Evolutionary conservation across 2,329 filamentous ascomycete genomes (phyloP), one percentile per base, ranked within the genome.

Genomic region (Hypoxylon sp.): DNA sequence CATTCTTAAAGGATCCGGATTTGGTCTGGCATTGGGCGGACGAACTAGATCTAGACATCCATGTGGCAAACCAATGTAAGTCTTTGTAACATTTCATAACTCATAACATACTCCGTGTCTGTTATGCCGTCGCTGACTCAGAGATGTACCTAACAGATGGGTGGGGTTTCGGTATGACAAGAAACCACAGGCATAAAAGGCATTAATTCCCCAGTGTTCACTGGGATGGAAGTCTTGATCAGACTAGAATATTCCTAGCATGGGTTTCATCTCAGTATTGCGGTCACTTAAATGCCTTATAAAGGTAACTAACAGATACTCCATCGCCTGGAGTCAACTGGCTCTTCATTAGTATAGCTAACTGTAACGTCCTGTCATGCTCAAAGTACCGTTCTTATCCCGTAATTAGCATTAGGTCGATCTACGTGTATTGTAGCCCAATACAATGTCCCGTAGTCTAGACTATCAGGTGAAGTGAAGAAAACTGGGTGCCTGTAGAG

Each of bases 1-100:
- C 81, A 34, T 90, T 90, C 78, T 86, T 88, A 78, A 89, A 89
- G 79, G 87, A 90, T 63, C 85, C 88, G 0, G 83, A 83, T 2
- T 75, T 89, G 56, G 86, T 88, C 1, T 88, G 87, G 83, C 78
- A 81, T 1, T 90, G 85, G 74, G 88, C 87, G 0, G 86, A 90
- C 67, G 86, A 90, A 21, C 75, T 90, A 6, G 84, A 82, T 25
- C 80, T 86, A 4, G 82, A 88, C 71, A 84, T 87, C 14, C 78
- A 86, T 43, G 83, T 87, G 79, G 84, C 88, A 1, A 88, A 87
- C 67, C 88, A 90, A 64, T 71, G 70, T 71, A 39, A 65, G 68
- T 70, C 11, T 6, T 34, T 5, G 2, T 46, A 47, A 5, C 52
- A 23, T 37, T 14, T 48, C 37, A 9, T 19, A 5, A 29, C 5